Base-by-base conservation (phyloP, 495 filamentous ascomycete species). In the Chaetomium fimeti region DNA sequence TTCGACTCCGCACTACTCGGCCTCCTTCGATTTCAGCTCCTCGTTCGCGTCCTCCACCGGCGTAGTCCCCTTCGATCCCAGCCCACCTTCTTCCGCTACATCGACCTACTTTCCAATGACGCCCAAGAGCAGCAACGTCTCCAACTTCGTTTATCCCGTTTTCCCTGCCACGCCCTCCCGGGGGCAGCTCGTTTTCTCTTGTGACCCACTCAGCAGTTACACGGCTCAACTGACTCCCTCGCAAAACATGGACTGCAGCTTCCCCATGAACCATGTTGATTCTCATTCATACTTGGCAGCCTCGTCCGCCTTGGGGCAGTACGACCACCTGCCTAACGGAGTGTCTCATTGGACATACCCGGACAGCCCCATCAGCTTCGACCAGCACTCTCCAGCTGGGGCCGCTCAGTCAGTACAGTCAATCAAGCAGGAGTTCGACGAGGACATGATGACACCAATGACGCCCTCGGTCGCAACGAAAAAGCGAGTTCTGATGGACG, bases 51-150 rank as follows among this genome's bases (percentile, higher is more conserved):
- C 72, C 27, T 12, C 67, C 2, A 42, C 56, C 29, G 67, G 65
- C 56, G 13, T 60, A 1, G 59, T 64, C n/a, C 16, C 59, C 2
- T 69, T 67, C 15, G 72, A 76, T 24, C 59, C 76, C 18, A 79
- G 73, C 28, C 76, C 78, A 2, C 76, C 78, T 9, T 71, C 75
- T 0, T 79, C 77, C 5, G 64, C 75, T 27, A 68, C 71, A 9
- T 71, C 73, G 0, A 61, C 75, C 2, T 78, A 72, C 58, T 79
- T 76, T 43, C 71, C 75, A 9, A 66, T 70, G 56, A 67, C 70
- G 32, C 65, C 68, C 27, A 62, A 70, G 20, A 58, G 28, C 5
- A 64, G 28, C 8, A 36, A 64, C 29, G 43, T 48, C 25, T 64
- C 64, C 8, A 64, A 57, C 47, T 69, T 67, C 61, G 65, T 45